These are phyloP conservation scores for Pycnococcus provasolii DNA, from an alignment of 139 green algal genomes.

Conservation along the genomic window DNA sequence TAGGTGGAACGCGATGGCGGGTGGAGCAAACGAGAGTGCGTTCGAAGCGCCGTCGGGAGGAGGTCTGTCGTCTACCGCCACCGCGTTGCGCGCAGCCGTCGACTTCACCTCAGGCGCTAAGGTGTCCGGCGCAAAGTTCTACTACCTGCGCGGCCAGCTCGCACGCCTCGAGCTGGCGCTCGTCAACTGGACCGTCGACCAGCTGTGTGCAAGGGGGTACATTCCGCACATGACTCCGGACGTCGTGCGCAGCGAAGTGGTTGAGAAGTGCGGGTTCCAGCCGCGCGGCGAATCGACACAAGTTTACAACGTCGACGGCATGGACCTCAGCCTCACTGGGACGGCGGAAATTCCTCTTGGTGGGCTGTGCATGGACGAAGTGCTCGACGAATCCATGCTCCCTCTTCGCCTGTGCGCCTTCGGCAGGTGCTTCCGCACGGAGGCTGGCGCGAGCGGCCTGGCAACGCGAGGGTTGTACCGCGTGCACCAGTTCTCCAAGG, in stretches of 20 bases:
- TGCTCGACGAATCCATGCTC: slow-evolving; percentile 66
- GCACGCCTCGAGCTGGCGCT: slow-evolving; percentile 93
- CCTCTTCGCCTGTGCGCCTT: slow-evolving; percentile 83
- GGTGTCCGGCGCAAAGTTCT: slow-evolving; percentile 82
- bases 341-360: slow-evolving; percentile 91
- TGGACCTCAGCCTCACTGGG: slow-evolving; percentile 78
- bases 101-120: slow-evolving; percentile 70
- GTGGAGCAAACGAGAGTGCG: neutral
- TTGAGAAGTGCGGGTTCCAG: slow-evolving; percentile 98
- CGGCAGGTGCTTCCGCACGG: slow-evolving; percentile 92
- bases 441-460: slow-evolving; percentile 77
- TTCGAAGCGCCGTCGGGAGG: no score
- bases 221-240: slow-evolving; percentile 84
- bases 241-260: slow-evolving; percentile 70
- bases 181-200: slow-evolving; percentile 70
- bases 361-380: slow-evolving; percentile 77
- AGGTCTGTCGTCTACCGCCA: neutral
- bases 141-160: slow-evolving; percentile 80
- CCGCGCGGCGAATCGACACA: slow-evolving; percentile 83
- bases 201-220: slow-evolving; percentile 63
- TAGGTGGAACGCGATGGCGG: slow-evolving; percentile 12
- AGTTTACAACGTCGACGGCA: slow-evolving; percentile 76
- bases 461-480: slow-evolving; percentile 79
- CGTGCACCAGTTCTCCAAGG: slow-evolving; percentile 98
- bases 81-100: slow-evolving; percentile 3